Base-by-base conservation (phyloP, 2,329 filamentous ascomycete genomes). In the Neospermospora avenae region DNA sequence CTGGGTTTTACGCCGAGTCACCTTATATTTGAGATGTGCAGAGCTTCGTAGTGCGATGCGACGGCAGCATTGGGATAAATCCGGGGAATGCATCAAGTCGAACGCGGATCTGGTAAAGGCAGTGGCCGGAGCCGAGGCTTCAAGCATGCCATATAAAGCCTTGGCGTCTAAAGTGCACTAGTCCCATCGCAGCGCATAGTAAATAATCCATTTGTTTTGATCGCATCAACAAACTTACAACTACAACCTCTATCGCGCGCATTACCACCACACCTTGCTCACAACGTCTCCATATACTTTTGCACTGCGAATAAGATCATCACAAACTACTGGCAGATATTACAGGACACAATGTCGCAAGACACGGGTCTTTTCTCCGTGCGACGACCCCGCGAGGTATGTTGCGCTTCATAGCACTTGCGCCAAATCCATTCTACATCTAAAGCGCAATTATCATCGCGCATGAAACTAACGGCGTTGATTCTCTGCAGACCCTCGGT, bases 291-390 rank as follows among this genome's bases (percentile, higher is more conserved):
- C 11, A 52, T 39, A 42, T 18, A 8, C 14, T 37, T 46, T 20
- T 41, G n/a, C 14, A 25, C 25, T 18, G 31, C 39, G 20, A 31
- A 44, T 56, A 44, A n/a, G 35, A 60, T 16, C 54, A 58, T 14
- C 37, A 55, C 39, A 53, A 42, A 56, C 51, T 44, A 58, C 46
- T 55, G 53, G 60, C n/a, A 28, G 11, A 35, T 48, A 37, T 41
- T 4, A n/a, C 16, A 25, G 54, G 14, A 66, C 74, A 80, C 63
- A 72, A 96, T 96, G 91, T 91, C 91, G 78, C 90, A 95, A 78
- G 91, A 96, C 71, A 85, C 86, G 63, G 90, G 89, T 72, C 81
- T 95, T 73, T 97, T 93, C 83, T 96, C 92, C 72, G 91, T 96
- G 74, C 91, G 91, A 77, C 88, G 93, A 72, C 89, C 90, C 68